Base-by-base conservation (phyloP, 495 filamentous ascomycete genomes). In the Neurospora sp. region DNA sequence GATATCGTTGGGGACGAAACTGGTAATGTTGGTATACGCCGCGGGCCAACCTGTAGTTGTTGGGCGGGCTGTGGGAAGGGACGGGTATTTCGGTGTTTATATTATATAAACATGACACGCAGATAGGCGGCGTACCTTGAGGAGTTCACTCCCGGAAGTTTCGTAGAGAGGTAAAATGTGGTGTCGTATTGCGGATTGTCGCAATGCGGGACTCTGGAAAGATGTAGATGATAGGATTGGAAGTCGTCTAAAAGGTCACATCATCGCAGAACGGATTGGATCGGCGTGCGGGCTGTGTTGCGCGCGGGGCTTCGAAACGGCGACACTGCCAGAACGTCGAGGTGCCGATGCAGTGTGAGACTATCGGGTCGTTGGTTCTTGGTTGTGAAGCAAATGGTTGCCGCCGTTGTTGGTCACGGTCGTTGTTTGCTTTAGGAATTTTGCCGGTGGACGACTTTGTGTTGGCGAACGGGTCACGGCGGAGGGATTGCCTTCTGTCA, bases 191-290 rank as follows among this genome's bases (percentile, higher is more conserved):
- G 59, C 54, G 36, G 38, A 7, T 31, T 69, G 71, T 34, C 36
- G 48, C 34, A 72, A 72, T 24, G 48, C 24, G 24, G 37, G 59
- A 69, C 39, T 39, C 54, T 69, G 71, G 31, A 66, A 69, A 66
- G 54, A 66, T 66, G 54, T 66, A 66, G 54, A 34, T 66, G 19
- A 34, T 66, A 71, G 59, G 38, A 38, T 73, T 74, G 54, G 43
- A 71, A 69, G 74, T 70, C 54, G 75, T 71, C 24, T 70, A 62
- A 45, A 72, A 48, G 71, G 78, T 82, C 80, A 82, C 80, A 81
- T 82, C 75, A 82, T 82, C 77, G 79, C 74, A 76, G 69, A 8
- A 34, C 54, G 28, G 3, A 36, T 66, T 11, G 54, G 54, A 66
- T 66, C 54, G 54, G 54, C 54, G 54, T 34, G 54, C 54, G 54